These are phyloP conservation scores for Neurospora tetraspora DNA, from an alignment of 495 filamentous ascomycete genomes.

Conservation along the genomic window DNA sequence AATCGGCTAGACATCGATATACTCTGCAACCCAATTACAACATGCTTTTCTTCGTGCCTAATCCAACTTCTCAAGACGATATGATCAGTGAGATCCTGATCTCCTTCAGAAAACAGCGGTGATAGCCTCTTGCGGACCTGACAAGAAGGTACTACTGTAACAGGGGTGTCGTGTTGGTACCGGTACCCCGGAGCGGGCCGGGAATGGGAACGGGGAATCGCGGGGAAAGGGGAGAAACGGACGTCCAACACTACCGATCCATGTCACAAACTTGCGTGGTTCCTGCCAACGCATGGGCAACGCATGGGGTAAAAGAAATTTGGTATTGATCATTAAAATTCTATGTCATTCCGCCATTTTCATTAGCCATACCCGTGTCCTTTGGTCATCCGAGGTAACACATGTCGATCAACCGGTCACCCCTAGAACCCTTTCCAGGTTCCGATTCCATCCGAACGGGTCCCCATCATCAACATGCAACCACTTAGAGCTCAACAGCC, in stretches of 20 bases:
- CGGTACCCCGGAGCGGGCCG: not conserved
- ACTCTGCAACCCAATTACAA: not conserved
- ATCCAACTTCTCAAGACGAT: not conserved
- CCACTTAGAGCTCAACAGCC: constrained; percentile 66
- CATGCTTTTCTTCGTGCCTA: not conserved
- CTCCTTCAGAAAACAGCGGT: not conserved
- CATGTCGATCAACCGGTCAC: constrained; percentile 5
- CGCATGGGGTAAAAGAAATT: not conserved
- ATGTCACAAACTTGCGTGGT: not conserved
- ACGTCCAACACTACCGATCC: not conserved
- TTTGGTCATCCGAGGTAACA: constrained; percentile 16
- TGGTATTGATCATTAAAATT: constrained; percentile 19
- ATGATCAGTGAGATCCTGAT: not conserved
- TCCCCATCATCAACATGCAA: not conserved
- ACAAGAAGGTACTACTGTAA: not conserved
- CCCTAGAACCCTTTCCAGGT: not conserved
- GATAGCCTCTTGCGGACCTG: not conserved
- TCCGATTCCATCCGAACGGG: constrained; percentile 12
- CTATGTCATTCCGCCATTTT: constrained; percentile 17
- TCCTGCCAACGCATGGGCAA: not conserved
- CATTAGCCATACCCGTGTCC: constrained; percentile 14
- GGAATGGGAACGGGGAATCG: not conserved
- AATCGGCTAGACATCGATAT: not conserved
- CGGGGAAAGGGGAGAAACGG: not conserved
- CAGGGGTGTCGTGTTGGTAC: not conserved